A percentile compares a stretch with the other conserved stretches of the same genome.
These are phyloP conservation scores for Spiromastix sp. DNA, from an alignment of 2,329 filamentous ascomycete genomes.

Conservation along the genomic window DNA sequence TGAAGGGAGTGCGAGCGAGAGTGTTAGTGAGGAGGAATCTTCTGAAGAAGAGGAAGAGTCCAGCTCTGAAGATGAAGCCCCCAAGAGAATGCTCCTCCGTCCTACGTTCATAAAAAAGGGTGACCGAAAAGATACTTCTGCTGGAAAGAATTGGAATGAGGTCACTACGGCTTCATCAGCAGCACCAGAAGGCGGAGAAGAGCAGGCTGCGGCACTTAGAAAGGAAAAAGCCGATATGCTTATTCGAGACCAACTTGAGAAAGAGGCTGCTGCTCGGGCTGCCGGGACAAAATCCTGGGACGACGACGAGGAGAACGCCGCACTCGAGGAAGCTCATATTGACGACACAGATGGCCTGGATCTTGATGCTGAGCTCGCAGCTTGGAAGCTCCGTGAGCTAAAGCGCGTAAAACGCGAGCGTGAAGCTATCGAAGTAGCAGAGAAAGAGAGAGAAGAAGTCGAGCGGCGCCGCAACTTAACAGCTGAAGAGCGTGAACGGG, in stretches of 20 bases:
- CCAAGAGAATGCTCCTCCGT: conserved; percentile 47
- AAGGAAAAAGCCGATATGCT: conserved; percentile 66
- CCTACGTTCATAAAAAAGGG: conserved; percentile 58
- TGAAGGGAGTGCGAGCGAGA: conserved; percentile 28
- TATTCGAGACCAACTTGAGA: conserved; percentile 80
- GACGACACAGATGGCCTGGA: conserved; percentile 85
- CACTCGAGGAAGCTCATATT: conserved; percentile 60
- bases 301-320: conserved; percentile 55
- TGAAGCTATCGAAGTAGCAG: conserved; percentile 69
- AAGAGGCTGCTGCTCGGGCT: conserved; percentile 63
- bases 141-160: conserved; percentile 15
- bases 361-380: conserved; percentile 76
- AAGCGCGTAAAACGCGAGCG: conserved; percentile 80
- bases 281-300: conserved; percentile 82
- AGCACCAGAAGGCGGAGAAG: conserved; percentile 36
- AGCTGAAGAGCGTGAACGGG: conserved; percentile 71
- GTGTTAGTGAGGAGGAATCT: conserved; percentile 38
- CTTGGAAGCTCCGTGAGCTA: conserved; percentile 89
- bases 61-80: conserved; percentile 48
- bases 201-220: conserved; percentile 38
- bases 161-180: conserved; percentile 10
- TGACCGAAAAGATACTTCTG: conserved; percentile 38
- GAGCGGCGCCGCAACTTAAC: conserved; percentile 81
- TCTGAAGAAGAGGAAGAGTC: conserved; percentile 48
- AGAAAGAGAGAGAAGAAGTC: conserved; percentile 78